Evolutionary conservation across 257 asterid genomes (phyloP).

Genomic region (Lavandula angustifolia): DNA sequence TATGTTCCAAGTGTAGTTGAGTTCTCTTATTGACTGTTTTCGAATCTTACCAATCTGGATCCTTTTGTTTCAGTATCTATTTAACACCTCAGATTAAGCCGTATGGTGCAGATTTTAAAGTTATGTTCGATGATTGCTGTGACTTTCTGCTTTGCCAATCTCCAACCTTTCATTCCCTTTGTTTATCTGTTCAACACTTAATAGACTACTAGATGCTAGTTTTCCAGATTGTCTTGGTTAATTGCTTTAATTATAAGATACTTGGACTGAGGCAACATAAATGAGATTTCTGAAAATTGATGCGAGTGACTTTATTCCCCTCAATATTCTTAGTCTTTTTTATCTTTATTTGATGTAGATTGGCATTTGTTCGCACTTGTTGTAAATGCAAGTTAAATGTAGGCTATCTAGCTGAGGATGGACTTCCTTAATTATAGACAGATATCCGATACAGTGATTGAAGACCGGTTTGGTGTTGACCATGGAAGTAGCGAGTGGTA

Average conservation of each 20-base stretch:
- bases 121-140: background rate
- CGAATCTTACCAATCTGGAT: background rate
- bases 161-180: constrained; percentile 10
- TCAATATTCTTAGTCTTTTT: constrained; percentile 1
- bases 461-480: constrained; percentile 94
- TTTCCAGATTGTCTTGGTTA: constrained; percentile 17
- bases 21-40: constrained; percentile 12
- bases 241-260: constrained; percentile 15
- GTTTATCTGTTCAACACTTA: constrained; percentile 12
- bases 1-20: constrained; percentile 4
- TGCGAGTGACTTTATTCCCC: constrained; percentile 22
- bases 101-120: background rate
- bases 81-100: constrained; percentile 6
- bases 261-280: constrained; percentile 24
- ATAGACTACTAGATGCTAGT: constrained; percentile 15
- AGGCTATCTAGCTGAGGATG: constrained; percentile 1
- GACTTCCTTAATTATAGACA: constrained; percentile 51
- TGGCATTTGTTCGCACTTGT: constrained; percentile 14
- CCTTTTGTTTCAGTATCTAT: constrained; percentile 17
- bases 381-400: constrained; percentile 20
- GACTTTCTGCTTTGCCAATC: constrained; percentile 10
- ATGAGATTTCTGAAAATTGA: constrained; percentile 4
- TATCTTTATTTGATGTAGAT: background rate
- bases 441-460: constrained; percentile 98
- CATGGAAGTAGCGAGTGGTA: constrained; percentile 95